phyloP scores from a whole-genome alignment of 2,329 filamentous ascomycete species.

The Akanthomyces lecanii region DNA sequence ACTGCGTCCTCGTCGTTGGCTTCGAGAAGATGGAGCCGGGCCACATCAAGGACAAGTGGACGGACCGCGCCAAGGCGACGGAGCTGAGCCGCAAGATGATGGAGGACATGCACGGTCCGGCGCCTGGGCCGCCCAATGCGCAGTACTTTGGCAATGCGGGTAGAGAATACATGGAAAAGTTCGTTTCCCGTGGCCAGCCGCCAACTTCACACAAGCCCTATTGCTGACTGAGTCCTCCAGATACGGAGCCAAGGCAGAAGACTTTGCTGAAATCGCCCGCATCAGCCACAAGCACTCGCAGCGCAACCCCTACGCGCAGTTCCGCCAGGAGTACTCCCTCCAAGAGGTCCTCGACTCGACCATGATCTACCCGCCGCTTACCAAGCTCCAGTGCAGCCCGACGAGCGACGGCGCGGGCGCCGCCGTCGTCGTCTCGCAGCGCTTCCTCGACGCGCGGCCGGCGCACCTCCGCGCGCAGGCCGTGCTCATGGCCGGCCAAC shows the following conservation, averaged over 20 bases:
- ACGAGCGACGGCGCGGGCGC: constrained; percentile 91
- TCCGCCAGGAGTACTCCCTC: constrained; percentile 83
- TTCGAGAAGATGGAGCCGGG: constrained; percentile 98
- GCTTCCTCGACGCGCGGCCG: constrained; percentile 71
- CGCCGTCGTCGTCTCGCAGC: constrained; percentile 81
- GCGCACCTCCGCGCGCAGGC: constrained; percentile 71
- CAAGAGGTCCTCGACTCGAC: constrained; percentile 74
- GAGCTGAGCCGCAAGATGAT: constrained; percentile 73
- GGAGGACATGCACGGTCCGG: constrained; percentile 73
- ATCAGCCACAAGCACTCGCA: constrained; percentile 89
- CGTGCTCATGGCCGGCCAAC: constrained; percentile 84
- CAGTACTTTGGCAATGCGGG: constrained; percentile 97
- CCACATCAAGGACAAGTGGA: constrained; percentile 74
- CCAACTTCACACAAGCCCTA: constrained; percentile 91
- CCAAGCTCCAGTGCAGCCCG: constrained; percentile 95
- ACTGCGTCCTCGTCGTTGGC: constrained; percentile 86
- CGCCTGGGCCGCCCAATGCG: constrained; percentile 77
- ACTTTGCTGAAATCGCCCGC: constrained; percentile 92
- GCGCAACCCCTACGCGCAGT: constrained; percentile 93
- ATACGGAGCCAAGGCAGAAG: constrained; percentile 76
- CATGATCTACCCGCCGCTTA: constrained; percentile 80
- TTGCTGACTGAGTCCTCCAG: constrained; percentile 88
- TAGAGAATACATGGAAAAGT: constrained; percentile 92
- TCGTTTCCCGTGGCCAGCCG: constrained; percentile 36
- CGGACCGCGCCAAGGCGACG: constrained; percentile 77